Percentiles rank a stretch among this genome's conserved stretches.
These are phyloP conservation scores for Capniomyces stellatus DNA, from an alignment of 371 early-diverging fungal species.

Conservation along the genomic window DNA sequence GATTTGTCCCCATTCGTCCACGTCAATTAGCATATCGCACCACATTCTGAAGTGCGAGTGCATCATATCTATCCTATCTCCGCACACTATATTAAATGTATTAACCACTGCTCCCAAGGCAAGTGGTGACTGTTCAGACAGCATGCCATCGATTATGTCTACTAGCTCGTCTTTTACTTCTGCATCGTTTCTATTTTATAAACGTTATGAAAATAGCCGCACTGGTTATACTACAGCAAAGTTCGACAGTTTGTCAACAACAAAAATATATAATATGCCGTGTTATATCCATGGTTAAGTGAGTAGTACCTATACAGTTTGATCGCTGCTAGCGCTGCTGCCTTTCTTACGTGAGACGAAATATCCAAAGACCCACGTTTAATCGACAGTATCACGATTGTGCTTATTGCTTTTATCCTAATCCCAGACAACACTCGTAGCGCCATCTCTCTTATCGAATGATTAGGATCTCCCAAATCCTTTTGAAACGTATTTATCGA, in stretches of 20 bases:
- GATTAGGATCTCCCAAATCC: constrained; percentile 83
- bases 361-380: constrained; percentile 68
- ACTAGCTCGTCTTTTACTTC: constrained; percentile 51
- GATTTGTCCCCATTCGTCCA: constrained; percentile 91
- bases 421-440: constrained; percentile 88
- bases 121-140: constrained; percentile 69
- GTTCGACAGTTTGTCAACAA: too few relatives aligned
- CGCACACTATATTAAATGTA: constrained; percentile 75
- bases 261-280: too few relatives aligned
- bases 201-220: constrained; percentile 41
- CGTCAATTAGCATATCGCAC: constrained; percentile 62
- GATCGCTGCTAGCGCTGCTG: constrained; percentile 57
- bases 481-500: constrained; percentile 94
- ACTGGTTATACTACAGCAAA: too few relatives aligned
- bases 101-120: constrained; percentile 73
- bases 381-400: constrained; percentile 74
- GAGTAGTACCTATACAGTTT: not conserved
- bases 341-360: constrained; percentile 82
- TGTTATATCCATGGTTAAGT: too few relatives aligned
- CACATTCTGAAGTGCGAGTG: constrained; percentile 79
- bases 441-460: constrained; percentile 84
- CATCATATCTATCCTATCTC: constrained; percentile 60
- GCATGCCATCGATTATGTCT: constrained; percentile 50
- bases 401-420: constrained; percentile 72
- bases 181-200: constrained; percentile 44